phyloP scores from a whole-genome alignment of 2,329 filamentous ascomycete species.

The Pyrenophora seminiperda region DNA sequence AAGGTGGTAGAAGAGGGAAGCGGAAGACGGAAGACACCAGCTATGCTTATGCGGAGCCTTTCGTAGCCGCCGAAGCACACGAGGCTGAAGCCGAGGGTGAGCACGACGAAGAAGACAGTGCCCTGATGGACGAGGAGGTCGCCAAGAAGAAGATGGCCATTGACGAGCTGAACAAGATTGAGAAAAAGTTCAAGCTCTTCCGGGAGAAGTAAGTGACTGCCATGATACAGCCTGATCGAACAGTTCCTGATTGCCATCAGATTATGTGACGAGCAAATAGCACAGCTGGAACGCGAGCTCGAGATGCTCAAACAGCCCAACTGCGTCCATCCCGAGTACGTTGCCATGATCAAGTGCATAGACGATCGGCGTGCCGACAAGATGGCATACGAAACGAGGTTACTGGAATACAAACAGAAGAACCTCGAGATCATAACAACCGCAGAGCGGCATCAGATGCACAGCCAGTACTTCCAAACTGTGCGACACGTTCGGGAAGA shows the following conservation, averaged over 20 bases:
- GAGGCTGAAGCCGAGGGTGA: slow-evolving; percentile 57
- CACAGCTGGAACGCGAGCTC: slow-evolving; percentile 73
- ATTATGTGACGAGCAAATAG: slow-evolving; percentile 85
- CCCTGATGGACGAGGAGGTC: slow-evolving; percentile 56
- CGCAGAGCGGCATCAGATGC: slow-evolving; percentile 81
- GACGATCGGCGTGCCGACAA: slow-evolving; percentile 82
- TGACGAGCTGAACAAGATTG: slow-evolving; percentile 77
- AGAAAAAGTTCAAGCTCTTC: slow-evolving; percentile 86
- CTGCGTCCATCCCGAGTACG: slow-evolving; percentile 83
- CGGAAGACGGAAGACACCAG: slow-evolving; percentile 54
- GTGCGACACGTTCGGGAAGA: slow-evolving; percentile 82
- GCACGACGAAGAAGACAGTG: slow-evolving; percentile 50
- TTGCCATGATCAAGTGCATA: slow-evolving; percentile 87
- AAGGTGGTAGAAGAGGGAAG: slow-evolving; percentile 55
- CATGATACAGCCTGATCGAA: background rate
- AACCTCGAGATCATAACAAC: slow-evolving; percentile 73
- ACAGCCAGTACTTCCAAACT: slow-evolving; percentile 88
- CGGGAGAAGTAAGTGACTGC: slow-evolving; percentile 69
- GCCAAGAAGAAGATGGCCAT: slow-evolving; percentile 79
- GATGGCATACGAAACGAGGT: slow-evolving; percentile 73
- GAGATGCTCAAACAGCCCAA: slow-evolving; percentile 63
- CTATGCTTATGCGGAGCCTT: slow-evolving; percentile 45
- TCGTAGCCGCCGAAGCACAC: slow-evolving; percentile 69
- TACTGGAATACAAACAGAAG: slow-evolving; percentile 74
- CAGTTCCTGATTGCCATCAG: slow-evolving; percentile 54